These are phyloP conservation scores for Tylopilus cervinicoccineus DNA, from an alignment of 768 basidiomycete genomes.

Conservation along the genomic window DNA sequence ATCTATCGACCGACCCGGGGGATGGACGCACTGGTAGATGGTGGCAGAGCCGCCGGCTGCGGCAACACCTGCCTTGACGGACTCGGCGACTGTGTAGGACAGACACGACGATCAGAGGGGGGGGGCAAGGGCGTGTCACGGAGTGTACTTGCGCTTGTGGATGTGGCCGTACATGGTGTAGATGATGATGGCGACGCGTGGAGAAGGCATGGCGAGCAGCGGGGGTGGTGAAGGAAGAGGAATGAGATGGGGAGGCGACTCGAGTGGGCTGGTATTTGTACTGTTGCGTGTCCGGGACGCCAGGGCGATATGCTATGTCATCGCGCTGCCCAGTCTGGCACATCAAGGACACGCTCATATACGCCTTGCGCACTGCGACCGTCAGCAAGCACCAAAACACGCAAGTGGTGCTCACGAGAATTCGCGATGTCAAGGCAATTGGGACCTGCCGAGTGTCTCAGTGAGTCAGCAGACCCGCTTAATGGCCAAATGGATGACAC, in stretches of 20 bases:
- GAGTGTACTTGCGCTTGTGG: conserved; percentile 46
- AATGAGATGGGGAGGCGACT: neutral
- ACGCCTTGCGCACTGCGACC: neutral
- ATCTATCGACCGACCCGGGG: too few relatives aligned
- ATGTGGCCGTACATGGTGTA: conserved; percentile 76
- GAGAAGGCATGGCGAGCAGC: conserved; percentile 38
- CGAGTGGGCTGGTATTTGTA: conserved; percentile 16
- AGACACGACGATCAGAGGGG: neutral
- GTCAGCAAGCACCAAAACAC: conserved; percentile 11
- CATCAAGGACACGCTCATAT: conserved; percentile 5
- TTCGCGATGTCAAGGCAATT: neutral
- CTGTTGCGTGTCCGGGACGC: neutral
- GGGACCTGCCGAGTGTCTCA: neutral
- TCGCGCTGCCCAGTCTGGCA: conserved; percentile 9
- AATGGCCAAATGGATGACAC: neutral
- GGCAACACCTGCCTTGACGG: conserved; percentile 43
- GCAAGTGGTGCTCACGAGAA: conserved; percentile 11
- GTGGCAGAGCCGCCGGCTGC: conserved; percentile 45
- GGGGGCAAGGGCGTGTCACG: neutral
- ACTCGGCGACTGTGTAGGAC: conserved; percentile 62
- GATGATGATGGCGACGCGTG: conserved; percentile 63
- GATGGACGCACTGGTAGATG: conserved; percentile 51
- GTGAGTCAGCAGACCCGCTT: too few relatives aligned
- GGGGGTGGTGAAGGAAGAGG: neutral
- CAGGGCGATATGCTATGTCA: neutral